Base-by-base conservation (phyloP, 208 protist genomes). In the Entamoeba dispar region DNA sequence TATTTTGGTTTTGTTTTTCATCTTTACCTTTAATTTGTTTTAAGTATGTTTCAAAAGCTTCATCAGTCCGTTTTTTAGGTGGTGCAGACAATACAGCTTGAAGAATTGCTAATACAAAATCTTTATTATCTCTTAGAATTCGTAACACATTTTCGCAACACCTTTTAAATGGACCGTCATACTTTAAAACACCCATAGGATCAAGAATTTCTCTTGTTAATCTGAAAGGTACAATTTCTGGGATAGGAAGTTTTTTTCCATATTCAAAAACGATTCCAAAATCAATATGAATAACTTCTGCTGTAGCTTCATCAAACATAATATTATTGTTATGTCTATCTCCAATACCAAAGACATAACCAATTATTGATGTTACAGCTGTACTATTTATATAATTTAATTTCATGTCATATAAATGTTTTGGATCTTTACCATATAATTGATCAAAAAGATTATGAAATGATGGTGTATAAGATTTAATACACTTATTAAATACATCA, bases 291-390 rank as follows among this genome's bases (percentile, higher is more conserved):
- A 69, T 14, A 27, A 86, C 7, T 51, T n/a, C 27, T 17, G 27
- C 90, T 19, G 49, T 91, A 7, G 61, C 17, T 43, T 50, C n/a
- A 38, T 93, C 57, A 15, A 94, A 77, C 27, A 93, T 43, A 55
- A 94, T 94, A 55, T 94, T 94, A 34, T 93, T 50, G 4, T 91
- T 22, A 91, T 94, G 93, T 19, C 93, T 4, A 91, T 94, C 93
- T 22, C 93, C 93, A 12, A 94, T 43, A 8, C 93, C 93, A 38
- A 94, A 49, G n/a, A 93, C 19, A 38, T 93, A 93, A 4, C 93
- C 91, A 31, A 94, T 19, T 4, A 93, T 86, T 27, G 77, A 94
- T n/a, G 50, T 50, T 14, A 77, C 8, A n/a, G 93, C 93, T n/a
- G 43, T 31, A 77, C 92, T 92, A 12, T 27, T 49, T 4, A 34